Conservation (phyloP, 306 rosid species). For the Begonia masoniana region DNA sequence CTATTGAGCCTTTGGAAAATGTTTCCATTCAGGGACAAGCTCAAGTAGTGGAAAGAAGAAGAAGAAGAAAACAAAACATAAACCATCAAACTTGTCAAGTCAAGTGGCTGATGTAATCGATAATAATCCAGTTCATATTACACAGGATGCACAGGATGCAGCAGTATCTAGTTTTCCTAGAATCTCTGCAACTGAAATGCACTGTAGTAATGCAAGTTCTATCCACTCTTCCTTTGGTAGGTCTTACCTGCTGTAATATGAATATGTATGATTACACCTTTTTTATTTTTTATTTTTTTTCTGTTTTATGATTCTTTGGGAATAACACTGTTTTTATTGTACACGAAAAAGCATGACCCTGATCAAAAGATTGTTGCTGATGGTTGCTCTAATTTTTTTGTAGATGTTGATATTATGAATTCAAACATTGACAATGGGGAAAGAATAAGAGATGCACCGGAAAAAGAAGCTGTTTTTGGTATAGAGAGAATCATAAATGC, state of each 20-base stretch:
- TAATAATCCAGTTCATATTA: slow-evolving; percentile 14
- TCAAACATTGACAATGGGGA: slow-evolving; percentile 18
- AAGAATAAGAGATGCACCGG: slow-evolving; percentile 15
- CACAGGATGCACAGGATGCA: slow-evolving; percentile 19
- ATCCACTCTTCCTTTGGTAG: slow-evolving; percentile 17
- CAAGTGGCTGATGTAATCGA: slow-evolving; percentile 6
- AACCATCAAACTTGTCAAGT: slow-evolving; percentile 15
- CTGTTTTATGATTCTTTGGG: too few species aligned
- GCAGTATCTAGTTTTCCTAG: slow-evolving; percentile 10
- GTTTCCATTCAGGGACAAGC: slow-evolving; percentile 8
- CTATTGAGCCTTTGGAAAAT: slow-evolving; percentile 20
- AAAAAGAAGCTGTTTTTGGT: slow-evolving; percentile 19
- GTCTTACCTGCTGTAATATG: slow-evolving; percentile 10
- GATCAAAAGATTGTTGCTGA: slow-evolving; percentile 7
- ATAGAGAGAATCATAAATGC: slow-evolving; percentile 11
- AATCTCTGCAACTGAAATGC: slow-evolving; percentile 18
- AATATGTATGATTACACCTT: not conserved
- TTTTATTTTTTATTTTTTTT: not conserved
- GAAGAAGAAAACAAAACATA: slow-evolving; percentile 20
- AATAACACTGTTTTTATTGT: not conserved
- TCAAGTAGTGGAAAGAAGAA: slow-evolving; percentile 11
- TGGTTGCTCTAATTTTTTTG: slow-evolving; percentile 5
- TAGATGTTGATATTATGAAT: slow-evolving; percentile 21
- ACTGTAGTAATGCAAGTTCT: slow-evolving; percentile 14
- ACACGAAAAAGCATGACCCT: not conserved